These are phyloP conservation scores for Lagenidium sp. DNA, from an alignment of 352 stramenopile species.

Conservation along the genomic window DNA sequence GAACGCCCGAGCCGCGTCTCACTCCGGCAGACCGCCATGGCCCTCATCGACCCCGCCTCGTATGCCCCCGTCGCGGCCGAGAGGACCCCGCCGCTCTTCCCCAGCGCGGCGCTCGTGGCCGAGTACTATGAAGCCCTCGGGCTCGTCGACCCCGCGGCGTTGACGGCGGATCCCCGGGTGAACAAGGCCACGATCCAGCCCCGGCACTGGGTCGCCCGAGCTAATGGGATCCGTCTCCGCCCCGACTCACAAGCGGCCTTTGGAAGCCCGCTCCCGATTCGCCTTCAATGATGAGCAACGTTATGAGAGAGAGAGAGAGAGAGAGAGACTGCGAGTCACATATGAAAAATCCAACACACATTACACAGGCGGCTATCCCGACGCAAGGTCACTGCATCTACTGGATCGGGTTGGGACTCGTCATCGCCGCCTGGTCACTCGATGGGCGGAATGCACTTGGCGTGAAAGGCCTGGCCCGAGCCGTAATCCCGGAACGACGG, in stretches of 20 bases:
- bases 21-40: slow-evolving; percentile 34
- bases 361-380: too few relatives aligned
- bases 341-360: slow-evolving; percentile 1
- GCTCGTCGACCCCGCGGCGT: slow-evolving; percentile 29
- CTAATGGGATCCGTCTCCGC: slow-evolving; percentile 23
- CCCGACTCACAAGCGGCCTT: slow-evolving; percentile 26
- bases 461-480: slow-evolving; percentile 73
- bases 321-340: slow-evolving; percentile 1
- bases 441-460: slow-evolving; percentile 59
- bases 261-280: slow-evolving; percentile 58
- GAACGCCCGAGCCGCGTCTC: slow-evolving; percentile 53
- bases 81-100: slow-evolving; percentile 21
- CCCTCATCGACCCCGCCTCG: slow-evolving; percentile 29
- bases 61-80: slow-evolving; percentile 9
- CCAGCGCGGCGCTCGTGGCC: slow-evolving; percentile 48
- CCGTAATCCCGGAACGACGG: slow-evolving; percentile 82
- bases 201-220: slow-evolving; percentile 27
- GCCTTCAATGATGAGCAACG: slow-evolving; percentile 27
- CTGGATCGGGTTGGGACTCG: neutral
- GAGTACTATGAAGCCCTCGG: slow-evolving; percentile 64
- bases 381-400: too few relatives aligned
- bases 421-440: slow-evolving; percentile 20
- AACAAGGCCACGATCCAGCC: slow-evolving; percentile 31
- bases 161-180: slow-evolving; percentile 19
- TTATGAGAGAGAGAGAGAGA: slow-evolving; percentile 2